Evolutionary conservation across 768 basidiomycete species (phyloP), one percentile per base, ranked within the genome.

Genomic region (Lactarius akahatsu): DNA sequence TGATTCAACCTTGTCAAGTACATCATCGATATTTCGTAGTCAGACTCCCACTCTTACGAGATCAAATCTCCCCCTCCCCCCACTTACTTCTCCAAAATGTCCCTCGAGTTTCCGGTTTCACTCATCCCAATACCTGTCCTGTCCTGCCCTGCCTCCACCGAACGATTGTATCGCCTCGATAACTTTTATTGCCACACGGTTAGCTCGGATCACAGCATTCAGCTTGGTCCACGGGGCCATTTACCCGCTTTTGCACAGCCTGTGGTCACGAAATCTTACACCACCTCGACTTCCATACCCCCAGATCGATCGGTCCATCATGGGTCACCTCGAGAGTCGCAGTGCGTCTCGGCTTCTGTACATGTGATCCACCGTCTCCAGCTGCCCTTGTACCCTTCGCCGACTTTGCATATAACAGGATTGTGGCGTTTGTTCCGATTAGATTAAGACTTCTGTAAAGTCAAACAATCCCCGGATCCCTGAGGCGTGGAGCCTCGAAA

Each of bases 171-270:
- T 52, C 23, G 50, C 50, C 50, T 47, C n/a, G 10, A 23, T 47
- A 5, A 1, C 18, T n/a, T 52, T 52, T 26, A 15, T 52, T 52
- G 10, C 50, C 50, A n/a, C 50, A n/a, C 50, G 5, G 50, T 26
- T 26, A 15, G 26, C 23, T 52, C 50, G 50, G 50, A 34, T 56
- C 58, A 64, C 57, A 52, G 57, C 63, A 50, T 16, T n/a, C 26
- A 26, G 32, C 28, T 2, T 26, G 11, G 36, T 43, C n/a, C 20
- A 15, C 26, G 32, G 43, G 23, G n/a, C 65, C 34, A 34, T 60
- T 28, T 52, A 54, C 23, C n/a, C 23, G 63, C 36, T 56, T 57
- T 40, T 16, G 34, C 36, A 66, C 60, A 57, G 65, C 61, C 41
- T 34, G n/a, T 18, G 34, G 15, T 30, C 45, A 57, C 56, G 41